Evolutionary conservation across 805 yeast species (phyloP).

Genomic region (Crinitomyces ghanaensis): DNA sequence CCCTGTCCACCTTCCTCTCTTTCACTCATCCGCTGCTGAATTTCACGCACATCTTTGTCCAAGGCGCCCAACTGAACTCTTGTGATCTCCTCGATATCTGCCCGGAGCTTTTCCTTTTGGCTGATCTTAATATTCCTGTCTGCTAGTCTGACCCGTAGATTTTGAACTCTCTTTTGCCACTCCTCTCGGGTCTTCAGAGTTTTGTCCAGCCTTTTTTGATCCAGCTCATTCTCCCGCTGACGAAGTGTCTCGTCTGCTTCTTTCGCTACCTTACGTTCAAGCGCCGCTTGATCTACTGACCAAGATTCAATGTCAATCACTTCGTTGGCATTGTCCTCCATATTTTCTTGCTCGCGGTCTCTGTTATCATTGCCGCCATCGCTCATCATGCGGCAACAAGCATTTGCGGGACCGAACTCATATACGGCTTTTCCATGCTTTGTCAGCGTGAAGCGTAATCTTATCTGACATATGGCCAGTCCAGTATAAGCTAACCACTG

Average conservation of each 20-base stretch:
- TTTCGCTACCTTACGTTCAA: conserved; percentile 62
- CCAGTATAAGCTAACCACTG: no score
- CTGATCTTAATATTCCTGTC: conserved; percentile 54
- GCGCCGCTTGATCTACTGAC: conserved; percentile 63
- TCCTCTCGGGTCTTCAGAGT: conserved; percentile 39
- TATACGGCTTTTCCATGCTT: no score
- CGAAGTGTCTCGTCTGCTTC: conserved; percentile 46
- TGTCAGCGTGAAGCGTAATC: no score
- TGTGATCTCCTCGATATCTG: conserved; percentile 43
- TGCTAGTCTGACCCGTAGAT: conserved; percentile 37
- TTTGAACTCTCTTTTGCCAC: conserved; percentile 32
- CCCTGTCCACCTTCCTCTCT: conserved; percentile 16
- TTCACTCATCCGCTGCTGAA: conserved; percentile 35
- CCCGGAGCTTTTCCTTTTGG: conserved; percentile 41
- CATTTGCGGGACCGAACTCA: no score
- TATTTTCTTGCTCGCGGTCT: no score
- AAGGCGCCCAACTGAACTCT: conserved; percentile 41
- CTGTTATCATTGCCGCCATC: no score
- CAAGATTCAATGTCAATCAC: conserved; percentile 12
- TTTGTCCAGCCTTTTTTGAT: conserved; percentile 62
- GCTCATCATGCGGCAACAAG: no score
- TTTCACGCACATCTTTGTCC: conserved; percentile 53
- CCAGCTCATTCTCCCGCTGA: conserved; percentile 58
- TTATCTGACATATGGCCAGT: no score
- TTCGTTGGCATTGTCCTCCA: no score